Base-by-base conservation (phyloP, 345 rosid genomes). In the Eucalyptus brandiana region DNA sequence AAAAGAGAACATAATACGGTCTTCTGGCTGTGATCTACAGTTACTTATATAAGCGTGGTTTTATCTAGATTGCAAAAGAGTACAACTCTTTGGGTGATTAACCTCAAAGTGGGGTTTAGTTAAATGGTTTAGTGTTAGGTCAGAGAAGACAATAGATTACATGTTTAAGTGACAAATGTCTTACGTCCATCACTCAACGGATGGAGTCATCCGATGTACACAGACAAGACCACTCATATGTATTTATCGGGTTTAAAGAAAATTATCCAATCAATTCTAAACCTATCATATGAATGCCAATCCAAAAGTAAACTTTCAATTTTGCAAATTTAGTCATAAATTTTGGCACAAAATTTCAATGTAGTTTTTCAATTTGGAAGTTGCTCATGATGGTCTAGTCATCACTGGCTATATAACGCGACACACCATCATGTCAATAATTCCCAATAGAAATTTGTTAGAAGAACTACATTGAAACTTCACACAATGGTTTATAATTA, bases 381-480 rank as follows among this genome's bases (percentile, higher is more conserved):
- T 21, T 9, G 12, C 13, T 56, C 5, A 21, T 56, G 62, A 9
- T 56, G 28, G 28, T 56, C 28, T 1, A 23, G 1, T 21, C 12
- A 56, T 56, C 28, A 9, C 12, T 56, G 1, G 3, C 13, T 26
- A 24, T 56, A 21, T 24, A 12, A 56, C 0, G 0, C 2, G 5
- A 24, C 62, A 23, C 28, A 23, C 6, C 0, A 1, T 1, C 6
- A 56, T 56, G 28, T 21, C 28, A 56, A 24, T 24, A 24, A 56
- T 56, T 56, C 28, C 28, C 28, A 56, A 56, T 5, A 10, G 8
- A 56, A 56, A 56, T 21, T 56, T 10, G 62, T 56, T 24, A 56
- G 30, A 56, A 2, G 30, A 56, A 56, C 62, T 24, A 56, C 62
- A 4, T 56, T 56, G 28, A 23, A 54, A 54, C 28, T 56, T 56